Conservation (phyloP, 768 basidiomycete species). For the Naganishia vaughanmartiniae region DNA sequence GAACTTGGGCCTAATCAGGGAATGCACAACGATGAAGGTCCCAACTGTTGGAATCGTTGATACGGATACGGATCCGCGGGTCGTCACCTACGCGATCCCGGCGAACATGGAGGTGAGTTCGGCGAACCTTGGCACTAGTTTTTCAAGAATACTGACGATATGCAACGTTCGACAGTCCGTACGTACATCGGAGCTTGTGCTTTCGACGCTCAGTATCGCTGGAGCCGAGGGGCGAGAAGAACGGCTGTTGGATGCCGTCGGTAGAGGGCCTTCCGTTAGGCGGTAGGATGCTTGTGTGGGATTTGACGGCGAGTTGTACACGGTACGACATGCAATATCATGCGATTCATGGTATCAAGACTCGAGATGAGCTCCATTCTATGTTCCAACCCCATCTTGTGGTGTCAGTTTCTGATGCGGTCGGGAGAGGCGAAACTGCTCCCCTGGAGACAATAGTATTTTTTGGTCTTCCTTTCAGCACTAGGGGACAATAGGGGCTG, state of each 20-base stretch:
- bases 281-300: not conserved
- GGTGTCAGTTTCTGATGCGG: no score
- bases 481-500: no score
- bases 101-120: constrained; percentile 79
- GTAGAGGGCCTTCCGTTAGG: not conserved
- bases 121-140: not conserved
- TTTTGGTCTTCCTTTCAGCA: not conserved
- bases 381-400: no score
- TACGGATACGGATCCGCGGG: constrained; percentile 89
- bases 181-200: constrained; percentile 83
- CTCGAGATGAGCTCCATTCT: no score
- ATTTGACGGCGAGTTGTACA: not conserved
- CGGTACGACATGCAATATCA: not conserved
- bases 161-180: constrained; percentile 47
- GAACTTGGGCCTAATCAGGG: constrained; percentile 75
- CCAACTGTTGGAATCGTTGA: constrained; percentile 94
- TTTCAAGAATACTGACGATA: not conserved
- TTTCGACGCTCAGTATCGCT: constrained; percentile 85
- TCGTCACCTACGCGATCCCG: constrained; percentile 97
- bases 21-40: constrained; percentile 82
- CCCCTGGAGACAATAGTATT: not conserved
- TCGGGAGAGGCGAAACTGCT: no score
- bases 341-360: not conserved
- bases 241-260: constrained; percentile 14
- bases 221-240: constrained; percentile 56